Evolutionary conservation across 208 protist genomes (phyloP).

Genomic region (Leishmania martiniquensis): DNA sequence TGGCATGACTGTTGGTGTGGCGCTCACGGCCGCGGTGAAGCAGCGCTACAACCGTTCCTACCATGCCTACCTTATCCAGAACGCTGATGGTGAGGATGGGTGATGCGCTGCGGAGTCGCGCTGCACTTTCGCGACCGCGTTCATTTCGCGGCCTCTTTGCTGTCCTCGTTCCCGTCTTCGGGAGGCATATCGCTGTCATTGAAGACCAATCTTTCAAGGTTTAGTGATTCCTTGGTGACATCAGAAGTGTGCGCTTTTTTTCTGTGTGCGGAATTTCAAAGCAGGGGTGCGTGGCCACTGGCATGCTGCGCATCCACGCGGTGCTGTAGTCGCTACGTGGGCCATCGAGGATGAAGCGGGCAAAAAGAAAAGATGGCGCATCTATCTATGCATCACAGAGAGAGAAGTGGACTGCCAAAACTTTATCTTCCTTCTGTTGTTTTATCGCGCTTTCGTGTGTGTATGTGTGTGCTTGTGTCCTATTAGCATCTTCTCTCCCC

Average conservation of each 20-base stretch:
- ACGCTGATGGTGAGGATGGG: constrained; percentile 9
- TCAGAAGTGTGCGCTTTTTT: background rate
- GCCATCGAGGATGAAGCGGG: background rate
- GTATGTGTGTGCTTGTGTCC: background rate
- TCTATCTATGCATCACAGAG: too few relatives aligned
- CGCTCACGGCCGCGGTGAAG: constrained; percentile 66
- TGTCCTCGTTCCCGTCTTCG: background rate
- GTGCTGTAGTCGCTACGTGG: background rate
- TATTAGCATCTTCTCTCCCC: background rate
- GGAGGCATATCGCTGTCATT: background rate
- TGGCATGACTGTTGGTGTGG: constrained; percentile 80
- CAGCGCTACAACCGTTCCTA: constrained; percentile 87
- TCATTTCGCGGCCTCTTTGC: background rate
- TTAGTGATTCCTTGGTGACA: background rate
- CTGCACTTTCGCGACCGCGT: background rate
- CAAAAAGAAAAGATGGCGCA: background rate
- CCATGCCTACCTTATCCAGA: constrained; percentile 51
- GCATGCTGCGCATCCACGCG: background rate
- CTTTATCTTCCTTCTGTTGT: background rate
- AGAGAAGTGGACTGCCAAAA: background rate
- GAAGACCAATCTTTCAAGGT: background rate
- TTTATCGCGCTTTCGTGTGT: background rate
- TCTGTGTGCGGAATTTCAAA: background rate
- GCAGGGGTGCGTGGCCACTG: background rate
- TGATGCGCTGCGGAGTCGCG: too few relatives aligned